phyloP scores from a whole-genome alignment of 164 flowering plant species.

The Cinnamomum micranthum region DNA sequence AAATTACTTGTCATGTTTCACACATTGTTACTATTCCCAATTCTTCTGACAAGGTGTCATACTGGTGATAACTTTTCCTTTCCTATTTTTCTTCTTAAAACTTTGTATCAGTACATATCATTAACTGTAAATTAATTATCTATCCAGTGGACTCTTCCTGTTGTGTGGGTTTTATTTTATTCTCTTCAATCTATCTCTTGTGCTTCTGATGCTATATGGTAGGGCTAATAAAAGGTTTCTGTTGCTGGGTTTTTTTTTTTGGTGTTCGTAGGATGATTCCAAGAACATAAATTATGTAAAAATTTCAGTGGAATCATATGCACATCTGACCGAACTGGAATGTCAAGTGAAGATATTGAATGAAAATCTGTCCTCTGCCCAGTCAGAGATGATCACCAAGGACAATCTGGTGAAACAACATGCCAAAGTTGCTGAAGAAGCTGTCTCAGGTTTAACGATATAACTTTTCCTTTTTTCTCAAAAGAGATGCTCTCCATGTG shows the following conservation, averaged over 20 bases:
- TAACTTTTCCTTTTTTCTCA: background rate
- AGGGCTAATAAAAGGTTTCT: no score
- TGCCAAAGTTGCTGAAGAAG: slow-evolving; percentile 86
- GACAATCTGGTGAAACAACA: slow-evolving; percentile 72
- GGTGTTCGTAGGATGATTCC: slow-evolving; percentile 42
- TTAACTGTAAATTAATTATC: no score
- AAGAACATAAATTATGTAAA: slow-evolving; percentile 75
- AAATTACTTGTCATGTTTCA: background rate
- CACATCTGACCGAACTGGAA: slow-evolving; percentile 73
- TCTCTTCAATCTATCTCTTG: background rate
- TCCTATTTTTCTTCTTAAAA: background rate
- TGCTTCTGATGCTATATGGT: no score
- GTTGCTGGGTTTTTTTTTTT: no score
- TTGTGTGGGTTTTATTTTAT: slow-evolving; percentile 5
- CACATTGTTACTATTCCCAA: no score
- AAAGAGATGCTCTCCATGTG: background rate
- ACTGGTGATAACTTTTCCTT: background rate
- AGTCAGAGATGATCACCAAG: slow-evolving; percentile 54
- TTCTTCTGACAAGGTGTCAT: no score
- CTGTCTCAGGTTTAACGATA: slow-evolving; percentile 49
- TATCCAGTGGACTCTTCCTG: background rate
- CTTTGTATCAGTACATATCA: background rate
- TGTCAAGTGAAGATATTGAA: slow-evolving; percentile 60
- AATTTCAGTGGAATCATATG: slow-evolving; percentile 73
- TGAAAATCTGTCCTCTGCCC: slow-evolving; percentile 48